A percentile compares a stretch with the other conserved stretches of the same genome.
These are phyloP conservation scores for Citrus unshiu DNA, from an alignment of 345 rosid genomes.

Conservation along the genomic window DNA sequence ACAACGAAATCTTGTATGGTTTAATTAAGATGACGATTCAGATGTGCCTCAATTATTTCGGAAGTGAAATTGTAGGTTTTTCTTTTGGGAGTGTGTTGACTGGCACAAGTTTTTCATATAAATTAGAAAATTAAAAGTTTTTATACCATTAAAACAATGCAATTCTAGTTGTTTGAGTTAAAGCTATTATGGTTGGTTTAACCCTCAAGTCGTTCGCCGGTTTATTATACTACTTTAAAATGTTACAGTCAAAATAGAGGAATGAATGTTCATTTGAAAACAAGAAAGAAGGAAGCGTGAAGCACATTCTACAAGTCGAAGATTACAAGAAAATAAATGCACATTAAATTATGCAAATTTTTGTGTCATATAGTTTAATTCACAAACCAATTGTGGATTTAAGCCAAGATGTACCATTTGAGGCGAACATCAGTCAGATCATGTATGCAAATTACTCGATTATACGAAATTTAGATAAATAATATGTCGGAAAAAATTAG, in stretches of 20 bases:
- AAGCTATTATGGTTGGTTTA: not conserved
- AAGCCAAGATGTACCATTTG: constrained; percentile 25
- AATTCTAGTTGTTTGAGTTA: not conserved
- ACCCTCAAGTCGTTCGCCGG: too few relatives aligned
- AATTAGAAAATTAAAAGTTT: not conserved
- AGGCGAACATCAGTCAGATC: constrained; percentile 14
- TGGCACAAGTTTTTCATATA: not conserved
- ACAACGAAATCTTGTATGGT: too few relatives aligned
- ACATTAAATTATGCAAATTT: too few relatives aligned
- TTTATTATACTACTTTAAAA: too few relatives aligned
- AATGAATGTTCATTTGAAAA: too few relatives aligned
- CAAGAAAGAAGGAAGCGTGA: too few relatives aligned
- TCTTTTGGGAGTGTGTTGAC: not conserved
- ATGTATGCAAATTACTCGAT: too few relatives aligned
- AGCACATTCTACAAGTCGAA: too few relatives aligned
- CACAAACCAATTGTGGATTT: not conserved
- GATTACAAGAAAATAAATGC: too few relatives aligned
- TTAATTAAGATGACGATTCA: not conserved
- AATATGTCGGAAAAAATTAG: too few relatives aligned
- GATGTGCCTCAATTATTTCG: not conserved
- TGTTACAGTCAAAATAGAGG: too few relatives aligned
- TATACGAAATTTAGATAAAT: too few relatives aligned
- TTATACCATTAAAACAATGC: not conserved
- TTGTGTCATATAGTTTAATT: not conserved
- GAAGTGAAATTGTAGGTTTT: not conserved